Conservation (phyloP, 2,329 filamentous ascomycete species). For the Tetracladium maxilliforme region DNA sequence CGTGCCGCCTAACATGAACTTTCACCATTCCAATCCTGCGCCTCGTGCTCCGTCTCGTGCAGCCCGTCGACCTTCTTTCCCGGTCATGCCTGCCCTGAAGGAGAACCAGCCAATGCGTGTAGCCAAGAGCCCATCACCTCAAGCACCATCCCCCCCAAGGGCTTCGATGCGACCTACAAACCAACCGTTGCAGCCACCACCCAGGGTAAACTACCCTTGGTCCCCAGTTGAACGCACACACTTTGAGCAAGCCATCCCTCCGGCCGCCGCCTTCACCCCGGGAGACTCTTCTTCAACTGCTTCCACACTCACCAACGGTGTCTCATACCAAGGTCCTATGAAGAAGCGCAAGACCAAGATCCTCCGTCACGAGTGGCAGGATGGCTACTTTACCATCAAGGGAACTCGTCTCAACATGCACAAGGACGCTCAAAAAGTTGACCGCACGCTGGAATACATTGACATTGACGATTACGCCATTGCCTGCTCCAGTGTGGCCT, state of each 20-base stretch:
- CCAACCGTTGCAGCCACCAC: constrained; percentile 4
- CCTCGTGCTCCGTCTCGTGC: constrained; percentile 8
- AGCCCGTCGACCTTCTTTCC: constrained; percentile 49
- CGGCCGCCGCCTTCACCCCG: constrained; percentile 11
- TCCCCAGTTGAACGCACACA: constrained; percentile 28
- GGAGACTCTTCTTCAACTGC: constrained; percentile 9
- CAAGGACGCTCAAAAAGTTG: constrained; percentile 36
- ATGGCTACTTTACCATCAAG: constrained; percentile 77
- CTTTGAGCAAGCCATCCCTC: constrained; percentile 30
- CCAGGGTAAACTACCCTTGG: constrained; percentile 25
- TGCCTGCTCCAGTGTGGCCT: constrained; percentile 64
- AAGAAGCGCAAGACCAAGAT: constrained; percentile 85
- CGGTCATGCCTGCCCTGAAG: constrained; percentile 52
- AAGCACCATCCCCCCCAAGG: constrained; percentile 9
- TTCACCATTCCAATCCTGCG: constrained; percentile 27
- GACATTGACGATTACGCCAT: constrained; percentile 84
- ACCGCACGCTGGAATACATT: constrained; percentile 61
- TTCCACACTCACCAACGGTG: constrained; percentile 26
- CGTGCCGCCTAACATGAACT: constrained; percentile 87
- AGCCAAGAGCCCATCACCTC: no score
- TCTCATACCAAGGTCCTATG: constrained; percentile 74
- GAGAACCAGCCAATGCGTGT: constrained; percentile 40
- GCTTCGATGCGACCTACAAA: constrained; percentile 12
- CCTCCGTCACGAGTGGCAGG: constrained; percentile 85
- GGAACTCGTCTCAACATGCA: constrained; percentile 65